These are phyloP conservation scores for Kazachstania taianensis DNA, from an alignment of 805 yeast genomes.

Conservation along the genomic window DNA sequence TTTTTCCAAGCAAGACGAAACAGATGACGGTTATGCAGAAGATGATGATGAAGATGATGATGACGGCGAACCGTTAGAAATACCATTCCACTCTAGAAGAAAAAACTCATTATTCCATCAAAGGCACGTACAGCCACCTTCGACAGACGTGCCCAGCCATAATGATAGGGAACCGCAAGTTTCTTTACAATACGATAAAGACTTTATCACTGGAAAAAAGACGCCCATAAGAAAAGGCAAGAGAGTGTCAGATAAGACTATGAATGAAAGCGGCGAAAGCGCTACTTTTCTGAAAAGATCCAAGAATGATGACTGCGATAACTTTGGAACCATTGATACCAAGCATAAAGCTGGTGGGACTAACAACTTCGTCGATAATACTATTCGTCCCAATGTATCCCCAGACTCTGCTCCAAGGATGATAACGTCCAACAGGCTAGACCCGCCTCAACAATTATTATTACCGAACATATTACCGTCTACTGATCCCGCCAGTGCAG, in stretches of 20 bases:
- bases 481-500: not conserved
- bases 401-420: not conserved
- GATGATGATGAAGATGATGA: slow-evolving; percentile 26
- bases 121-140: slow-evolving; percentile 10
- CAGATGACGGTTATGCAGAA: slow-evolving; percentile 25
- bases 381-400: not conserved
- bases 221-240: too few species aligned
- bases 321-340: too few species aligned
- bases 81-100: slow-evolving; percentile 17
- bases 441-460: slow-evolving; percentile 2
- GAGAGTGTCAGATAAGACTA: too few species aligned
- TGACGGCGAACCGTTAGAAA: slow-evolving; percentile 22
- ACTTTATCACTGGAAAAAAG: too few species aligned
- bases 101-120: slow-evolving; percentile 16
- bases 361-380: slow-evolving; percentile 1
- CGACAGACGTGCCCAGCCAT: not conserved
- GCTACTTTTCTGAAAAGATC: too few species aligned
- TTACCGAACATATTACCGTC: not conserved
- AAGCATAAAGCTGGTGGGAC: not conserved
- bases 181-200: too few species aligned
- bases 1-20: slow-evolving; percentile 12
- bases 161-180: too few species aligned
- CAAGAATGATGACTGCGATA: too few species aligned
- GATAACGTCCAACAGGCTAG: not conserved
- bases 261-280: too few species aligned